phyloP scores from a whole-genome alignment of 371 early-diverging fungal species.

The Syncephalastrum racemosum region DNA sequence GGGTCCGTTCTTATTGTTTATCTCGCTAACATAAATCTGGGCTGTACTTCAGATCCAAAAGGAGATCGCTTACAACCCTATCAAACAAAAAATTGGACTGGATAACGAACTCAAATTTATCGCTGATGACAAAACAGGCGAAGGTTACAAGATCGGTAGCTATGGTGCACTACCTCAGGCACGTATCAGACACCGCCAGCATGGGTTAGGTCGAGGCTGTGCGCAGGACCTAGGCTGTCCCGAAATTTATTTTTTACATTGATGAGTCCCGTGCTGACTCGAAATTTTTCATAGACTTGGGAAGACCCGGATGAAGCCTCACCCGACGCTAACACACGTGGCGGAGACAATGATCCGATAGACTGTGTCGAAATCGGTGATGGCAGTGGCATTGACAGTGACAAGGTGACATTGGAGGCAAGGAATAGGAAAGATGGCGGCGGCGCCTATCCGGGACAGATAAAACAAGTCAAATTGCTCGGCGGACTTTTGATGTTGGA shows the following conservation, averaged over 20 bases:
- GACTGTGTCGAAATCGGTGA: conserved; percentile 96
- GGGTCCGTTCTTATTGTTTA: too few relatives aligned
- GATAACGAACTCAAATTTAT: too few relatives aligned
- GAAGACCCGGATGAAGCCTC: conserved; percentile 90
- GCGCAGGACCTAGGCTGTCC: too few relatives aligned
- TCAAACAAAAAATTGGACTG: conserved; percentile 84
- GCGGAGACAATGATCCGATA: conserved; percentile 95
- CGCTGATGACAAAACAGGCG: too few relatives aligned
- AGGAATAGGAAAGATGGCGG: conserved; percentile 29
- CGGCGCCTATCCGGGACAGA: conserved; percentile 71
- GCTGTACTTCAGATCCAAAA: conserved; percentile 13
- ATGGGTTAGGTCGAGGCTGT: too few relatives aligned
- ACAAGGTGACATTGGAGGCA: conserved; percentile 27
- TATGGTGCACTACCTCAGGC: too few relatives aligned
- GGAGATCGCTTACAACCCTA: conserved; percentile 85
- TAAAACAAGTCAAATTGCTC: conserved; percentile 95
- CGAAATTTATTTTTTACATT: too few relatives aligned
- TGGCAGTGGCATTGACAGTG: not conserved
- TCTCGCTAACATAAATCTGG: too few relatives aligned
- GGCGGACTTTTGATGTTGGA: conserved; percentile 95
- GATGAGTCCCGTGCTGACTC: too few relatives aligned
- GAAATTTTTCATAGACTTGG: conserved; percentile 94
- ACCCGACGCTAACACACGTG: conserved; percentile 81
- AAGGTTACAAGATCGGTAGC: too few relatives aligned
- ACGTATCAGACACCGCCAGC: too few relatives aligned